Base-by-base conservation (phyloP, 2,329 filamentous ascomycete species). In the Aspergillus candidus region DNA sequence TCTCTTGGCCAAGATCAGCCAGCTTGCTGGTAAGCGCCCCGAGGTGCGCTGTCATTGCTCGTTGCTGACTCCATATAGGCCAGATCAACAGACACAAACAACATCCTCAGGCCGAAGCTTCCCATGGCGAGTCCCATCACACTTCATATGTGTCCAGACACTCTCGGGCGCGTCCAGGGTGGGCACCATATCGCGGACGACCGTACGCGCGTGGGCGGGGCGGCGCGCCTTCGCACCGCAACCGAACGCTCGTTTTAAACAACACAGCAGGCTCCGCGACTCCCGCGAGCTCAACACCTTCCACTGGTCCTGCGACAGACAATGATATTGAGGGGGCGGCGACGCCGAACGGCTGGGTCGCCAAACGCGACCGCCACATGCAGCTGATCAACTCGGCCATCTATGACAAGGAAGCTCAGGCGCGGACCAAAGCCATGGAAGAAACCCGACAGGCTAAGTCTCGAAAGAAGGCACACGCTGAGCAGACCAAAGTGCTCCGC, bases 341-440 rank as follows among this genome's bases (percentile, higher is more conserved):
- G 15, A 54, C 59, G 32, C 57, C 59, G 34, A 65, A 64, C 44
- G 67, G 79, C 3, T 91, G 84, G 80, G 78, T 93, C 34, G 78
- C 82, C 5, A 86, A 83, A 61, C 83, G 75, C 39, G 86, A 86
- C 62, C 83, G 84, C 39, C 86, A 90, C 60, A 78, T 86, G 60
- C 87, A 94, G 63, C 72, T 94, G 33, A 93, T 94, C 66, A 94
- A 91, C 61, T 79, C 83, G 14, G 79, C 80, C 12, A 78, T 91
- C 1, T 93, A 84, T 62, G 82, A 89, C 51, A 84, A 87, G 62
- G 82, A 88, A 48, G 74, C 77, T 10, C 79, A 86, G 59, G 77
- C 78, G 27, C 79, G 86, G 35, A 72, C 78, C 8, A 83, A 80
- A 58, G 84, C 84, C 10, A 85, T 90, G 35, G 84, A 88, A 52